Conservation (phyloP, 176 grass and related monocot genomes). For the Areca catechu region DNA sequence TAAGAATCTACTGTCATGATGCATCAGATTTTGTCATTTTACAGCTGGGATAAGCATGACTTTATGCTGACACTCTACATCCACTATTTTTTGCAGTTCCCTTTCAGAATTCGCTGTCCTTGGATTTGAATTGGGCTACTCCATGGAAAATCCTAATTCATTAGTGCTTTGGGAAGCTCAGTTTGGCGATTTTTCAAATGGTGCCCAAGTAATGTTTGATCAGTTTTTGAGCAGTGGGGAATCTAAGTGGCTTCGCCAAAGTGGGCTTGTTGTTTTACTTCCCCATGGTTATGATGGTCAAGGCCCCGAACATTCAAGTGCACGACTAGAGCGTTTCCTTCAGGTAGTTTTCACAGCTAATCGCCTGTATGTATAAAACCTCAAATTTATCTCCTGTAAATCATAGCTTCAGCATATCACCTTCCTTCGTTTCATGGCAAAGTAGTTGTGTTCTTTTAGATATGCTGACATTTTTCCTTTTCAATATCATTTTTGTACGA, state of each 20-base stretch:
- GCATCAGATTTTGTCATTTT: no score
- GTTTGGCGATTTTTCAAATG: conserved; percentile 91
- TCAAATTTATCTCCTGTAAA: not conserved
- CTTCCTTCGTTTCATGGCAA: no score
- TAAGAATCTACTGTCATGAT: no score
- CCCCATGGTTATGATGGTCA: conserved; percentile 97
- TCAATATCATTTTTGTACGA: no score
- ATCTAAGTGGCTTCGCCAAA: conserved; percentile 93
- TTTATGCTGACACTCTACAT: not conserved
- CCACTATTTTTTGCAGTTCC: conserved; percentile 46
- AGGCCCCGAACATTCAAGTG: conserved; percentile 90
- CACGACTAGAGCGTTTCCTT: conserved; percentile 86
- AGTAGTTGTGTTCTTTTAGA: no score
- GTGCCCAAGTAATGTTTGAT: conserved; percentile 95
- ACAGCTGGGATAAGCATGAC: not conserved
- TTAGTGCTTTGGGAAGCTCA: conserved; percentile 94
- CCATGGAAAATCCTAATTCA: conserved; percentile 98
- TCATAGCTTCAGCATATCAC: not conserved
- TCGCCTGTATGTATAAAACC: not conserved
- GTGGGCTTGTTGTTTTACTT: conserved; percentile 66
- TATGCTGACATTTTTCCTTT: no score
- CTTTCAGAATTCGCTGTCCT: conserved; percentile 98
- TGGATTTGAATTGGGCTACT: conserved; percentile 96
- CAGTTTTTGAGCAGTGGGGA: conserved; percentile 96
- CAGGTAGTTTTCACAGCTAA: conserved; percentile 38